Percentiles rank a stretch among this genome's conserved stretches.
Conservation (phyloP, 1,139 yeast genomes). For the Blastobotrys elegans region DNA sequence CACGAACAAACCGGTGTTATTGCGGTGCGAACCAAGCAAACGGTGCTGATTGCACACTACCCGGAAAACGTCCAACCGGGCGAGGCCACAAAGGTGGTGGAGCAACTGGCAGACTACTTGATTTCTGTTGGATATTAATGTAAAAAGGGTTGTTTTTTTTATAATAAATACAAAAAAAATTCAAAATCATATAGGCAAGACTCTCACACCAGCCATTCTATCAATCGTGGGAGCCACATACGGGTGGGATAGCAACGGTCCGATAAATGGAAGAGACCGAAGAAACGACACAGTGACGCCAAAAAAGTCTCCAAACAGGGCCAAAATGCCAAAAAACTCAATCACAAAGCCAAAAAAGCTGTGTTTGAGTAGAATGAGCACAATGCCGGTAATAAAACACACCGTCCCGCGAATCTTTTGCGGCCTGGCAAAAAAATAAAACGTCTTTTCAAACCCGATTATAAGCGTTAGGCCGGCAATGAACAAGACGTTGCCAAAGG, state of each 20-base stretch:
- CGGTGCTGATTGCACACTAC: constrained; percentile 90
- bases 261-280: constrained; percentile 82
- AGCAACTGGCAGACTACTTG: constrained; percentile 90
- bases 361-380: constrained; percentile 67
- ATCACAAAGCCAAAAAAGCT: constrained; percentile 81
- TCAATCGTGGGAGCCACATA: constrained; percentile 69
- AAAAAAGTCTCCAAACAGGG: constrained; percentile 86
- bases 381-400: constrained; percentile 69
- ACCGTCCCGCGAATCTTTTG: constrained; percentile 81
- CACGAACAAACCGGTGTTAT: constrained; percentile 81
- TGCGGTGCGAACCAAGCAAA: constrained; percentile 90
- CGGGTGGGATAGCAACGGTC: constrained; percentile 81
- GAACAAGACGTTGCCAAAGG: constrained; percentile 80
- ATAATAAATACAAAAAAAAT: not conserved
- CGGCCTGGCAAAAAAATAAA: constrained; percentile 81
- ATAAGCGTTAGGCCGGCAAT: constrained; percentile 77
- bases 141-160: not conserved
- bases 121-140: constrained; percentile 73
- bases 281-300: constrained; percentile 87
- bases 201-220: constrained; percentile 57
- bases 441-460: constrained; percentile 82
- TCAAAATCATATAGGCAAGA: constrained; percentile 49
- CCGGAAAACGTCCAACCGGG: constrained; percentile 76
- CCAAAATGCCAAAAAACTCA: constrained; percentile 83
- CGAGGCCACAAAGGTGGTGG: constrained; percentile 91